phyloP scores from a whole-genome alignment of 306 rosid genomes.

The Ormosia emarginata region DNA sequence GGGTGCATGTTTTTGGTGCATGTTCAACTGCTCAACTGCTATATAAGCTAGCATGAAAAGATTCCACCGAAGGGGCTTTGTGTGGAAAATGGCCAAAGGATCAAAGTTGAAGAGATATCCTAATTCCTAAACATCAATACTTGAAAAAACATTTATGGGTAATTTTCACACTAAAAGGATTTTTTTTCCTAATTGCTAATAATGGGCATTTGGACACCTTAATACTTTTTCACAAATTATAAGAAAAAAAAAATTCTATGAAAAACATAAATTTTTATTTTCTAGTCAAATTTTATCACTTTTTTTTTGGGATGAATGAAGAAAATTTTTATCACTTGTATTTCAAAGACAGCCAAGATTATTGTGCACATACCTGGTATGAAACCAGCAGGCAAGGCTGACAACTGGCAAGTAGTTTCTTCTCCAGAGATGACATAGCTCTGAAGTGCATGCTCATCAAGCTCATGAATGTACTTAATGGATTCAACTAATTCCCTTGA shows the following conservation, averaged over 20 bases:
- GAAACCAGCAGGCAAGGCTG: slow-evolving; percentile 58
- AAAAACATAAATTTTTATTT: neutral
- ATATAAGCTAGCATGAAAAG: neutral
- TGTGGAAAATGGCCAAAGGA: neutral
- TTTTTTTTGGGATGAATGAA: neutral
- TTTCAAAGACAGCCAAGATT: slow-evolving; percentile 2
- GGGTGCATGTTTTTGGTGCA: too few relatives aligned
- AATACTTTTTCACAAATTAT: neutral
- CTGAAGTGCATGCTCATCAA: slow-evolving; percentile 54
- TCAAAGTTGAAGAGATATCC: neutral
- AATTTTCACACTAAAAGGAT: neutral
- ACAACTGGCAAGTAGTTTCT: slow-evolving; percentile 59
- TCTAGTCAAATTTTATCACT: neutral
- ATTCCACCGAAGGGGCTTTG: neutral
- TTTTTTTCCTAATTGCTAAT: neutral
- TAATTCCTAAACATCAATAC: neutral
- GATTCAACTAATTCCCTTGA: slow-evolving; percentile 55
- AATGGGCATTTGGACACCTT: neutral
- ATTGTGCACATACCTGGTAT: slow-evolving; percentile 62
- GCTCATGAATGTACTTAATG: slow-evolving; percentile 50
- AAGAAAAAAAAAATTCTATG: neutral
- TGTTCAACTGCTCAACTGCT: neutral
- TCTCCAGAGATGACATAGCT: slow-evolving; percentile 46
- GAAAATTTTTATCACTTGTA: neutral
- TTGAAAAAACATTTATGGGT: neutral